Evolutionary conservation across 345 rosid genomes (phyloP).

Genomic region (Eucalyptus caleyi): DNA sequence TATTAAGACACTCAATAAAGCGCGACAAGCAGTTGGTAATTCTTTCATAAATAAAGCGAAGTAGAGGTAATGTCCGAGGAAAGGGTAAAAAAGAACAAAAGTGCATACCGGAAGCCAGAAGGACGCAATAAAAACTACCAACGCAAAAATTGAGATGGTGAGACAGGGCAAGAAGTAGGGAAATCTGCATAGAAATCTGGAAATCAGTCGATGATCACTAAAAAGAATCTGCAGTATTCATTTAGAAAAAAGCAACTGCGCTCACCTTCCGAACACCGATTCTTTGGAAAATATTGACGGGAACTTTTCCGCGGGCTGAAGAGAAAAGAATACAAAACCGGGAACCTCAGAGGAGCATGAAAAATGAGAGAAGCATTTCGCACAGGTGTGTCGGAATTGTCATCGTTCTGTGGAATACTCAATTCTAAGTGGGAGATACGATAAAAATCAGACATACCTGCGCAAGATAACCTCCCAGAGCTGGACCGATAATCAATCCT

Average conservation of each 20-base stretch:
- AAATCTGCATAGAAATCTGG: constrained; percentile 34
- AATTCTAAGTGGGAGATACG: background rate
- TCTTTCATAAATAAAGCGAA: background rate
- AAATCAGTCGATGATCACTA: background rate
- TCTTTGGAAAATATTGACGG: constrained; percentile 57
- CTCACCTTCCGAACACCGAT: constrained; percentile 63
- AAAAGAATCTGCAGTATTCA: background rate
- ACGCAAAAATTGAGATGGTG: constrained; percentile 45
- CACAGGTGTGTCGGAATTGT: background rate
- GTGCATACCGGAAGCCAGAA: constrained; percentile 66
- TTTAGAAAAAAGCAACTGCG: background rate
- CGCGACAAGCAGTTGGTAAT: background rate
- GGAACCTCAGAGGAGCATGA: background rate
- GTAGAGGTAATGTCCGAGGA: background rate
- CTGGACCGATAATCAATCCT: constrained; percentile 95
- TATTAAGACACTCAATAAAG: background rate
- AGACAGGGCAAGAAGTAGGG: constrained; percentile 76
- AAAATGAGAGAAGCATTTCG: background rate
- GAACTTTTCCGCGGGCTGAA: constrained; percentile 79
- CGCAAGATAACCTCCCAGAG: constrained; percentile 85
- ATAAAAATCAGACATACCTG: constrained; percentile 35
- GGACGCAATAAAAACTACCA: constrained; percentile 34
- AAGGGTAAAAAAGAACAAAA: background rate
- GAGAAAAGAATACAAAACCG: background rate
- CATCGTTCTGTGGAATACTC: background rate